Conservation (phyloP, 495 filamentous ascomycete genomes). For the Lasiosphaeria miniovina region DNA sequence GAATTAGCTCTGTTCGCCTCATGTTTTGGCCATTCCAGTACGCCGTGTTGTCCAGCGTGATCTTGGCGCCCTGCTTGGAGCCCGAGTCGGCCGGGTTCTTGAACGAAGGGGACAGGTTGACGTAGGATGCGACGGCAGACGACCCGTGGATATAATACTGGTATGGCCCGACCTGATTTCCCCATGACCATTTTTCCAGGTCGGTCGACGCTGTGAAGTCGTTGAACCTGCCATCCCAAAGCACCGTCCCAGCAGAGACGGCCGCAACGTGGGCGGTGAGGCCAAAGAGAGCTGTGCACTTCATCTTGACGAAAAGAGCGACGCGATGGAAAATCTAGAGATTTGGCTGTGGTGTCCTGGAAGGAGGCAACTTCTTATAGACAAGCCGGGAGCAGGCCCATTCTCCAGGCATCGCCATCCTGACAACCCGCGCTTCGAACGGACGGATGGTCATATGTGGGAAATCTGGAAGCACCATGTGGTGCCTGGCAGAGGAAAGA, state of each 20-base stretch:
- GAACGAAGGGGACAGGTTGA: conserved; percentile 52
- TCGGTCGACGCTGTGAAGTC: conserved; percentile 49
- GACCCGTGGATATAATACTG: conserved; percentile 73
- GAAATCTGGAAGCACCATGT: not conserved
- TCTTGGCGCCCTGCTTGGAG: conserved; percentile 62
- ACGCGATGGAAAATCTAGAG: not conserved
- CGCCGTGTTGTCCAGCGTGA: conserved; percentile 63
- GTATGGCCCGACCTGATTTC: conserved; percentile 62
- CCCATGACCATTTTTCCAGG: conserved; percentile 63
- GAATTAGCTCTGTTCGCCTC: conserved; percentile 62
- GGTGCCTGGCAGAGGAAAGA: not conserved
- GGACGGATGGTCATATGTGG: not conserved
- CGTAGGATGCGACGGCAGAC: conserved; percentile 52
- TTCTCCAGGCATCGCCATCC: not conserved
- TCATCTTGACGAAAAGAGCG: conserved; percentile 19
- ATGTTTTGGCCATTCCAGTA: conserved; percentile 59
- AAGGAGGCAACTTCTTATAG: not conserved
- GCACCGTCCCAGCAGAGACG: conserved; percentile 40
- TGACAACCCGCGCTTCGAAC: not conserved
- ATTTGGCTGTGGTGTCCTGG: not conserved
- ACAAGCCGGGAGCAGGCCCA: not conserved
- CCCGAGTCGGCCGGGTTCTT: conserved; percentile 66
- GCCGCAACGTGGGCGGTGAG: conserved; percentile 23
- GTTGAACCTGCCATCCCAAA: conserved; percentile 65
- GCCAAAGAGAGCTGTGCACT: conserved; percentile 24